Percentiles rank a stretch among this genome's conserved stretches.
These are phyloP conservation scores for Podospora tetraspora DNA, from an alignment of 495 filamentous ascomycete species.

Conservation along the genomic window DNA sequence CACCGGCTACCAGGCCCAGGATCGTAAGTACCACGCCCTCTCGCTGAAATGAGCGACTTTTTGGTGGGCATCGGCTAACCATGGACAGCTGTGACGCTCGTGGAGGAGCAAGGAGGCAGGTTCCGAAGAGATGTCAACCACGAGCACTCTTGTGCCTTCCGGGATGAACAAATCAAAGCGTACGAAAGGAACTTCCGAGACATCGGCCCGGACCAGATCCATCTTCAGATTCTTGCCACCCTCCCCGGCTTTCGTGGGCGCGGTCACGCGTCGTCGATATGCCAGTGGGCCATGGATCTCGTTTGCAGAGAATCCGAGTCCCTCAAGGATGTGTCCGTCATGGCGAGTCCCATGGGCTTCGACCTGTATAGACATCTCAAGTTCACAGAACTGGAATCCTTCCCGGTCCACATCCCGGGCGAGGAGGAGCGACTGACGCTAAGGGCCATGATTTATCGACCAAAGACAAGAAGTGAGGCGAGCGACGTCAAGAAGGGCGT, in stretches of 20 bases:
- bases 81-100: slow-evolving; percentile 21
- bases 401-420: slow-evolving; percentile 28
- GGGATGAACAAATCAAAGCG: slow-evolving; percentile 22
- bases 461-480: slow-evolving; percentile 7
- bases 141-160: slow-evolving; percentile 29
- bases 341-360: slow-evolving; percentile 38
- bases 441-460: slow-evolving; percentile 36
- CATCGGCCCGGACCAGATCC: slow-evolving; percentile 31
- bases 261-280: slow-evolving; percentile 30
- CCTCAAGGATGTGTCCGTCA: slow-evolving; percentile 27
- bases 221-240: slow-evolving; percentile 35
- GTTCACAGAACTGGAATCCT: slow-evolving; percentile 19
- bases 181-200: slow-evolving; percentile 25
- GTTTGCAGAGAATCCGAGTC: slow-evolving; percentile 12
- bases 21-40: slow-evolving; percentile 23
- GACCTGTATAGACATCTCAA: slow-evolving; percentile 29
- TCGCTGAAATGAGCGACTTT: background rate
- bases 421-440: slow-evolving; percentile 29
- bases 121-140: slow-evolving; percentile 30
- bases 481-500: background rate
- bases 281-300: slow-evolving; percentile 30
- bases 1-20: slow-evolving; percentile 26
- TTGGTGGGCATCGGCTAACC: background rate
- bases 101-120: slow-evolving; percentile 25
- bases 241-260: slow-evolving; percentile 29